Evolutionary conservation across 2,329 filamentous ascomycete species (phyloP).

Genomic region (Xylariaceae sp.): DNA sequence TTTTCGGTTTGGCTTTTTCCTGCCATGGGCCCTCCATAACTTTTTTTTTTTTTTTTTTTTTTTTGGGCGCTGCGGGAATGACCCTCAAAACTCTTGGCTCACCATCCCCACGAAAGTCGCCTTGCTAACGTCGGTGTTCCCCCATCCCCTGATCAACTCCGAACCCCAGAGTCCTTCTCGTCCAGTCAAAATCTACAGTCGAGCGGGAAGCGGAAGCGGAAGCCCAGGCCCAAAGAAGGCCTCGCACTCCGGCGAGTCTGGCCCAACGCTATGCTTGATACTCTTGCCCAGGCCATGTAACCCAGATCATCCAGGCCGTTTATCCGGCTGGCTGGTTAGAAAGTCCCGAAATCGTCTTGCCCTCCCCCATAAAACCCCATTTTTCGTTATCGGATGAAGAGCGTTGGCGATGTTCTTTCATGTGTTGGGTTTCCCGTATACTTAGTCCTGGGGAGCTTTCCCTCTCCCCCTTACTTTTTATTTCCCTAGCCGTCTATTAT

Average conservation of each 20-base stretch:
- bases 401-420: conserved; percentile 5
- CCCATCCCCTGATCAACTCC: conserved; percentile 1
- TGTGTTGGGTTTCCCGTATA: conserved; percentile 4
- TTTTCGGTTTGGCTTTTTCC: not conserved
- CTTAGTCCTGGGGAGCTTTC: not conserved
- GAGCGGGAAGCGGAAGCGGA: conserved; percentile 3
- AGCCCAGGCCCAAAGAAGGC: not conserved
- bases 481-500: not conserved
- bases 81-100: not conserved
- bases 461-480: not conserved
- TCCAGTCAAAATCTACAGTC: conserved; percentile 5
- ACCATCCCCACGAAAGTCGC: conserved; percentile 6
- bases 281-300: conserved; percentile 9
- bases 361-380: conserved; percentile 1
- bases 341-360: not conserved
- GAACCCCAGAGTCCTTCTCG: conserved; percentile 2
- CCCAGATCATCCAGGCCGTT: conserved; percentile 8
- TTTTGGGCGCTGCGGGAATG: not conserved
- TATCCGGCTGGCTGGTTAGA: conserved; percentile 16
- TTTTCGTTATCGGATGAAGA: conserved; percentile 4
- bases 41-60: conserved; percentile 19
- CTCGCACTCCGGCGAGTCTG: not conserved
- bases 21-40: conserved; percentile 18
- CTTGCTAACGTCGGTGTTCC: conserved; percentile 9
- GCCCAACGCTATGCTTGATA: conserved; percentile 12